A percentile compares a stretch with the other conserved stretches of the same genome.
Conservation (phyloP, 176 grass and related monocot genomes). For the Chrysopogon serrulatus region DNA sequence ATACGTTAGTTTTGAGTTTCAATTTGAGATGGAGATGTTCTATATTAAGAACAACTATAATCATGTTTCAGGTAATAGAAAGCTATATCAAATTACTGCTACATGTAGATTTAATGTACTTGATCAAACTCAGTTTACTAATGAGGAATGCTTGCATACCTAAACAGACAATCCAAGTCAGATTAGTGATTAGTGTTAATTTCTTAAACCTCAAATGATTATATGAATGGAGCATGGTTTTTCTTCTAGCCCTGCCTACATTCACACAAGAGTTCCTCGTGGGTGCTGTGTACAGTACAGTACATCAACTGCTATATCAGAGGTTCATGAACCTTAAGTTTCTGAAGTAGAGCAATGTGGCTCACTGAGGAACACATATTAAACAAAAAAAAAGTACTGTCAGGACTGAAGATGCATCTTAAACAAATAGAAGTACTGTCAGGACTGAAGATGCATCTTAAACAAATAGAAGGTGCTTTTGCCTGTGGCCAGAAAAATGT, state of each 20-base stretch:
- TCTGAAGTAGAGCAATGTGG: conserved; percentile 8
- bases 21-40: neutral
- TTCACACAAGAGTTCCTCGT: neutral
- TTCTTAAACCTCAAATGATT: neutral
- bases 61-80: neutral
- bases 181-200: neutral
- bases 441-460: conserved; percentile 1
- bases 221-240: neutral
- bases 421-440: conserved; percentile 18
- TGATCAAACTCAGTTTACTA: neutral
- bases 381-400: conserved; percentile 9
- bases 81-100: neutral
- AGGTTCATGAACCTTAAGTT: conserved; percentile 8
- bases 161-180: neutral
- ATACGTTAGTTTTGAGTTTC: neutral
- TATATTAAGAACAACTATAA: neutral
- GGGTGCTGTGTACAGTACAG: neutral
- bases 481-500: neutral
- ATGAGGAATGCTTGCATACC: neutral
- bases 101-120: neutral
- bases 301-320: neutral
- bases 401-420: neutral
- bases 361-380: conserved; percentile 14
- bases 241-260: neutral
- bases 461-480: neutral